These are phyloP conservation scores for Colletotrichum limetticola DNA, from an alignment of 2,329 filamentous ascomycete genomes.

Conservation along the genomic window DNA sequence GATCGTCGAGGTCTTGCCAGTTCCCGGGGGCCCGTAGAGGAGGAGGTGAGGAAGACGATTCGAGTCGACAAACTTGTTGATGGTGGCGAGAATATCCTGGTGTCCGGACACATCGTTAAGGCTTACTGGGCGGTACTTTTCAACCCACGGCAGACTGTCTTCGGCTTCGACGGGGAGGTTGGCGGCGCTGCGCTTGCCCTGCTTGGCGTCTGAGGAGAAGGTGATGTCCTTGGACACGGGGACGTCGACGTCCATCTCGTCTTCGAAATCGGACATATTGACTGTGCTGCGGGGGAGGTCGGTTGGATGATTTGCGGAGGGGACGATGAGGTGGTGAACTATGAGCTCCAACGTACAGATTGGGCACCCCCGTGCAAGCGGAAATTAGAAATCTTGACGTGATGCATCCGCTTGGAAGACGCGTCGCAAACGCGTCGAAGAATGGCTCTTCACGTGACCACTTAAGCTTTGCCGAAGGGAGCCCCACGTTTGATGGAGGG, in stretches of 20 bases:
- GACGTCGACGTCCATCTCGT: constrained; percentile 71
- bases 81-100: constrained; percentile 95
- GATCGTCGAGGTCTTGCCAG: constrained; percentile 97
- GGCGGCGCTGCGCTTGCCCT: constrained; percentile 91
- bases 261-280: constrained; percentile 68
- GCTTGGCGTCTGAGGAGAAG: constrained; percentile 82
- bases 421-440: constrained; percentile 27
- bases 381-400: background rate
- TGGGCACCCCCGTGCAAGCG: background rate
- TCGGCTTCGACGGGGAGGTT: constrained; percentile 95
- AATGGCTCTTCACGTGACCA: constrained; percentile 8
- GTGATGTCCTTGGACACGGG: constrained; percentile 60
- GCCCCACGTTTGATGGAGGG: background rate
- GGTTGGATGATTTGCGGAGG: background rate
- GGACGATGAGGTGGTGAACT: background rate
- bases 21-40: constrained; percentile 95
- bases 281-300: background rate
- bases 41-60: constrained; percentile 96
- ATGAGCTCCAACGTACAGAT: no score
- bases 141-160: constrained; percentile 96
- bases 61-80: constrained; percentile 96
- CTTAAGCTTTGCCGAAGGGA: constrained; percentile 9
- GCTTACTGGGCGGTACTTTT: constrained; percentile 93
- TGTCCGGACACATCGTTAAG: constrained; percentile 95
- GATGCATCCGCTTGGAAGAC: constrained; percentile 13